Conservation (phyloP, 2,329 filamentous ascomycete genomes). For the Phoma sp. region DNA sequence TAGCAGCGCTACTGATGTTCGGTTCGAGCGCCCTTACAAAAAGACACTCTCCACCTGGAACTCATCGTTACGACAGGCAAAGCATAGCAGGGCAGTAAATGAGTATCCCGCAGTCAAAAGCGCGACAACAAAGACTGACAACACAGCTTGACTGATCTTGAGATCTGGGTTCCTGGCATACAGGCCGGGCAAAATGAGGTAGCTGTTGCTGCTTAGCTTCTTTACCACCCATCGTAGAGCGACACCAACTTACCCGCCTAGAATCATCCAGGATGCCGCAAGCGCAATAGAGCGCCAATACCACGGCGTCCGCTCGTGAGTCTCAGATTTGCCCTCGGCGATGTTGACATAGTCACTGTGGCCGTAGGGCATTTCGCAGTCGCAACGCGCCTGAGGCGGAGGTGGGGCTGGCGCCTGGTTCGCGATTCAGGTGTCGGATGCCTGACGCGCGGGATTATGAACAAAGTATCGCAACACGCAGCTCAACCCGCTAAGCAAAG, state of each 20-base stretch:
- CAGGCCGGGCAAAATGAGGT: constrained; percentile 57
- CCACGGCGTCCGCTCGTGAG: constrained; percentile 47
- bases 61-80: constrained; percentile 53
- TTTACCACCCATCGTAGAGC: background rate
- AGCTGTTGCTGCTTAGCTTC: constrained; percentile 44
- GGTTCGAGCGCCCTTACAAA: constrained; percentile 39
- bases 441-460: constrained; percentile 14
- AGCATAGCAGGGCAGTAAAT: constrained; percentile 56
- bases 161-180: constrained; percentile 51
- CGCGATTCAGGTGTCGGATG: constrained; percentile 30
- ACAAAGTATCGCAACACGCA: background rate
- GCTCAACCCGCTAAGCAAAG: background rate
- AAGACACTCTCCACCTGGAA: constrained; percentile 59
- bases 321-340: constrained; percentile 25
- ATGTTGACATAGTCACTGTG: constrained; percentile 42
- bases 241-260: constrained; percentile 52
- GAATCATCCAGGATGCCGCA: constrained; percentile 54
- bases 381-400: constrained; percentile 25
- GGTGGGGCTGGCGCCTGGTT: constrained; percentile 22
- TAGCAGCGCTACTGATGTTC: constrained; percentile 17
- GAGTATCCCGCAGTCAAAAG: constrained; percentile 57
- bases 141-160: constrained; percentile 47
- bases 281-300: constrained; percentile 57
- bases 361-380: constrained; percentile 38
- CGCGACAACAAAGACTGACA: constrained; percentile 55